Evolutionary conservation across 1,284 basidiomycete genomes (phyloP).

Genomic region (Cystobasidium sp.): DNA sequence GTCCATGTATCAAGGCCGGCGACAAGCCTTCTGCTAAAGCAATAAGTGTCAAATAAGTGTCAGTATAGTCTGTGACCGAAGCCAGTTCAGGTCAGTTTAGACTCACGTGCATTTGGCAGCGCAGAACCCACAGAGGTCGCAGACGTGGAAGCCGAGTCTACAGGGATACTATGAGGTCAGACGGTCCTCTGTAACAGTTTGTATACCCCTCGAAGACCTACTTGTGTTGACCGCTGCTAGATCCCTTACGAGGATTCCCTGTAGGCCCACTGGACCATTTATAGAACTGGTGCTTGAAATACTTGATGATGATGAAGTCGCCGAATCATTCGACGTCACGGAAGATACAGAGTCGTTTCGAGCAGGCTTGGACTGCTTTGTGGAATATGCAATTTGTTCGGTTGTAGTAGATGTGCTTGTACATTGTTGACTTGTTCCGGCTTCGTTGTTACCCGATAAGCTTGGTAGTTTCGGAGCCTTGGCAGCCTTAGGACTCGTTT

Average conservation of each 20-base stretch:
- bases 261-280: conserved; percentile 6
- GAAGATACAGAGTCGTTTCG: not conserved
- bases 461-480: not conserved
- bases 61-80: not conserved
- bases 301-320: conserved; percentile 4
- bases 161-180: not conserved
- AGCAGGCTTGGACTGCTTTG: not conserved
- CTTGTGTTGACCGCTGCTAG: not conserved
- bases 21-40: not conserved
- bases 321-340: conserved; percentile 1
- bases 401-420: not conserved
- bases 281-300: not conserved
- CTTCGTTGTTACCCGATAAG: conserved; percentile 1
- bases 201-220: not conserved
- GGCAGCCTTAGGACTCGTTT: not conserved
- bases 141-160: not conserved
- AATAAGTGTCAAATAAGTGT: not conserved
- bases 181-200: too few relatives aligned
- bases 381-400: not conserved
- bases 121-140: not conserved
- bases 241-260: not conserved
- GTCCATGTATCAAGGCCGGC: not conserved
- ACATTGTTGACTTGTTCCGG: not conserved
- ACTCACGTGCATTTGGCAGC: conserved; percentile 16
- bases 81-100: not conserved